Evolutionary conservation across 208 protist species (phyloP).

Genomic region (Balamuthia mandrillaris): DNA sequence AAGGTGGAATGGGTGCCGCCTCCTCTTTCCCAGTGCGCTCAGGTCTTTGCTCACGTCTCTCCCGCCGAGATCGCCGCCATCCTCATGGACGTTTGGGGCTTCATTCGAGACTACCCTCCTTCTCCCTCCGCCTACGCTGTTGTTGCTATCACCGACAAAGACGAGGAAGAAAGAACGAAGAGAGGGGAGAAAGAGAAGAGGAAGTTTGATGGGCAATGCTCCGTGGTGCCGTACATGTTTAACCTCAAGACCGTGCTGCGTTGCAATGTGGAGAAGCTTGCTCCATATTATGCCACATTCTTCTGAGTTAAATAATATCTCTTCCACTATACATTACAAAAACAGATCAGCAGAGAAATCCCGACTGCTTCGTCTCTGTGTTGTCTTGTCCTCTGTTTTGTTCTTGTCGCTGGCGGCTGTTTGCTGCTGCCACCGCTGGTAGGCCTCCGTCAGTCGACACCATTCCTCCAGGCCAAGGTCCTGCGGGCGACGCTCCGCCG

Average conservation of each 20-base stretch:
- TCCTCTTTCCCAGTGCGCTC: not conserved
- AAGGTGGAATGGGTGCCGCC: not conserved
- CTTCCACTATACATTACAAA: no score
- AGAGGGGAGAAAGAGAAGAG: not conserved
- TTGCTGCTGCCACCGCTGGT: no score
- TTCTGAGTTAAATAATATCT: no score
- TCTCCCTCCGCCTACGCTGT: not conserved
- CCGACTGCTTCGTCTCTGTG: no score
- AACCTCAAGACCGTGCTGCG: not conserved
- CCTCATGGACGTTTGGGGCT: not conserved
- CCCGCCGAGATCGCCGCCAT: not conserved
- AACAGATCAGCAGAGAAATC: no score
- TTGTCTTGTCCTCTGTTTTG: no score
- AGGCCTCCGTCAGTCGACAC: no score
- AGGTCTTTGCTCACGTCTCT: not conserved
- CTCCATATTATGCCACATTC: not conserved
- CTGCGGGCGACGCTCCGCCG: no score
- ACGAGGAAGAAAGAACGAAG: not conserved
- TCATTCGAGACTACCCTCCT: not conserved
- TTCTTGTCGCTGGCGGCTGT: no score
- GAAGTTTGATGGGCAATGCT: not conserved
- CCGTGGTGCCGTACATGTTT: not conserved
- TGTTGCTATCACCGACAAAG: not conserved
- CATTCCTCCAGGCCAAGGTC: no score
- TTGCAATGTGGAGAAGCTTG: not conserved